A percentile compares a stretch with the other conserved stretches of the same genome.
Evolutionary conservation across 805 yeast species (phyloP).

Genomic region (Myxozyma kluyveri): DNA sequence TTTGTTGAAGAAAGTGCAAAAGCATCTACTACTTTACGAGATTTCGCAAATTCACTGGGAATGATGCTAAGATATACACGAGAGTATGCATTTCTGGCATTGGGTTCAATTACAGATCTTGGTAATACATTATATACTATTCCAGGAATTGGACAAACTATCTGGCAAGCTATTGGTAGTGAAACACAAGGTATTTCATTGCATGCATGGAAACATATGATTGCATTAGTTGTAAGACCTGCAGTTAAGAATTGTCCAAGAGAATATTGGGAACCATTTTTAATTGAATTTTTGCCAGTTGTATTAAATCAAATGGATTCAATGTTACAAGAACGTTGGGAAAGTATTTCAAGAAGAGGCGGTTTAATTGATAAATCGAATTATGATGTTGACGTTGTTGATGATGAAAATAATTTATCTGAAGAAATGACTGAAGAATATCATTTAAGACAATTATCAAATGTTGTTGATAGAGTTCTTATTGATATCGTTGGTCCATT

Average conservation of each 20-base stretch:
- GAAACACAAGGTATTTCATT: constrained; percentile 81
- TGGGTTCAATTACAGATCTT: constrained; percentile 83
- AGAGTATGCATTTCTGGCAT: constrained; percentile 87
- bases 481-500: constrained; percentile 25
- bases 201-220: constrained; percentile 96
- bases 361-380: constrained; percentile 18
- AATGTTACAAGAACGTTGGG: constrained; percentile 76
- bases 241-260: constrained; percentile 86
- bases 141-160: constrained; percentile 69
- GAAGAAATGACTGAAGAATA: constrained; percentile 99
- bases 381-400: constrained; percentile 9
- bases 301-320: constrained; percentile 70
- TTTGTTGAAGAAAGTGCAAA: constrained; percentile 91
- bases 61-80: constrained; percentile 93
- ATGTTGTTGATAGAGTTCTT: constrained; percentile 80
- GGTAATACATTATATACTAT: constrained; percentile 86
- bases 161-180: constrained; percentile 87
- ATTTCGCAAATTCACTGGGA: constrained; percentile 97
- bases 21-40: constrained; percentile 90
- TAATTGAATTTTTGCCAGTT: constrained; percentile 75
- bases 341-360: constrained; percentile 46
- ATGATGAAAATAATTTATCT: constrained; percentile 56
- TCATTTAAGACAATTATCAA: constrained; percentile 85
- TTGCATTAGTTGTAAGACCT: constrained; percentile 81
- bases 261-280: constrained; percentile 60